These are phyloP conservation scores for Ramaria sp. DNA, from an alignment of 768 basidiomycete genomes.

Conservation along the genomic window DNA sequence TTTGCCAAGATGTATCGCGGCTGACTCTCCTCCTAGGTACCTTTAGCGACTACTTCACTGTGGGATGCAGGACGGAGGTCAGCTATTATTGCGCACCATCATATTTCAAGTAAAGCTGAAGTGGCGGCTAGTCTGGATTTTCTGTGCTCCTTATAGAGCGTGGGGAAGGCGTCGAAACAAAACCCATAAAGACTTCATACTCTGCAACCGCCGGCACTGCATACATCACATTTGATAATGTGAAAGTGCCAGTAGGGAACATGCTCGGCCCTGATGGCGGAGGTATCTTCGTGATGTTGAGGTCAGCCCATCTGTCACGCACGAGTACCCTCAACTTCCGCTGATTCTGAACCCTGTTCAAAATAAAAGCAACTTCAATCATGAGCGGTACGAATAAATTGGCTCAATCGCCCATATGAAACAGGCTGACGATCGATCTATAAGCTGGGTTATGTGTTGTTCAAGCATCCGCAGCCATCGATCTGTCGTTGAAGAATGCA, in stretches of 20 bases:
- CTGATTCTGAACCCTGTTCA: constrained; percentile 12
- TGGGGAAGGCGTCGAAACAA: constrained; percentile 73
- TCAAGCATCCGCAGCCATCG: constrained; percentile 57
- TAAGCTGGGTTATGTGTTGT: constrained; percentile 75
- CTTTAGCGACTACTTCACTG: constrained; percentile 38
- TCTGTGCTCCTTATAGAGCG: constrained; percentile 84
- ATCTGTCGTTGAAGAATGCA: constrained; percentile 66
- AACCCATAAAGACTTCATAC: constrained; percentile 84
- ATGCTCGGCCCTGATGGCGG: constrained; percentile 73
- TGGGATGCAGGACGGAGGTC: constrained; percentile 58
- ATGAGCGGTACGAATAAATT: constrained; percentile 44
- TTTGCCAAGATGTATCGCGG: neutral
- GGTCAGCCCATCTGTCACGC: constrained; percentile 1
- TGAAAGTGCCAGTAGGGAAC: constrained; percentile 79
- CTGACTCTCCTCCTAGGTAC: neutral
- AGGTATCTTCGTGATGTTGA: constrained; percentile 52
- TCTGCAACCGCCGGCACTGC: constrained; percentile 81
- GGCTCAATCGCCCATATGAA: neutral
- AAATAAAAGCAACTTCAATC: constrained; percentile 76
- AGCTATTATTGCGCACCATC: neutral
- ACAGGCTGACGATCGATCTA: constrained; percentile 1
- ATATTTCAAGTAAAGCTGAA: too few relatives aligned
- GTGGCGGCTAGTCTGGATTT: constrained; percentile 37
- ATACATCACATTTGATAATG: constrained; percentile 75
- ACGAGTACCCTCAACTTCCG: neutral